Conservation (phyloP, 2,329 filamentous ascomycete species). For the Geosmithia putterillii region DNA sequence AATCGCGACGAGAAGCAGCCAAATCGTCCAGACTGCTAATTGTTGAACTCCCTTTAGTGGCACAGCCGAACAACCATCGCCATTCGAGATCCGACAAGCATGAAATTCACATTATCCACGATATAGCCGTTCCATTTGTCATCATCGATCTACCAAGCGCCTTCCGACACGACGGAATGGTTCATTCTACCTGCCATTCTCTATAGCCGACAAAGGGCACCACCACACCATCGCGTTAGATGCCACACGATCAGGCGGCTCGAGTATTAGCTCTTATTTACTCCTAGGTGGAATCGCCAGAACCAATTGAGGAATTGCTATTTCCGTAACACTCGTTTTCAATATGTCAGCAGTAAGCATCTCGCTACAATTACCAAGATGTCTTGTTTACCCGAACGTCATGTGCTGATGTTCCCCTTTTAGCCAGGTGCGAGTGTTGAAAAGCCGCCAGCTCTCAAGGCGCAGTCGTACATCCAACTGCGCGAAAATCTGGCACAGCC, state of each 20-base stretch:
- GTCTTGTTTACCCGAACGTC: neutral
- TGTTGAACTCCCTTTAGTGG: neutral
- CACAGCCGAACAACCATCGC: neutral
- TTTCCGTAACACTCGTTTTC: neutral
- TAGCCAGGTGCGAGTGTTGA: conserved; percentile 4
- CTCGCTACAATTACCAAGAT: neutral
- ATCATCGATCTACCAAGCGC: neutral
- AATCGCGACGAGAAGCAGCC: neutral
- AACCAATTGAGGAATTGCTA: neutral
- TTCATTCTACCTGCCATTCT: neutral
- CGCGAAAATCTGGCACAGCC: conserved; percentile 59
- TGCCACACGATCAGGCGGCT: neutral
- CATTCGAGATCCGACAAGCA: neutral
- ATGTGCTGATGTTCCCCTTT: neutral
- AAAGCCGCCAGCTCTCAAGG: conserved; percentile 1
- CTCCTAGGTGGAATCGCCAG: neutral
- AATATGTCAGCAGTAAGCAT: conserved; percentile 4
- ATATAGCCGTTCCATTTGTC: neutral
- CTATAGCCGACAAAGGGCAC: neutral
- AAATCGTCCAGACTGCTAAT: neutral
- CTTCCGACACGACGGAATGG: neutral
- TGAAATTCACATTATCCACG: neutral
- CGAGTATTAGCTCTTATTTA: neutral
- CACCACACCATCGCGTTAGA: neutral
- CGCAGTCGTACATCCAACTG: conserved; percentile 18